Base-by-base conservation (phyloP, 176 grass and related monocot genomes). In the Carex kokanica region DNA sequence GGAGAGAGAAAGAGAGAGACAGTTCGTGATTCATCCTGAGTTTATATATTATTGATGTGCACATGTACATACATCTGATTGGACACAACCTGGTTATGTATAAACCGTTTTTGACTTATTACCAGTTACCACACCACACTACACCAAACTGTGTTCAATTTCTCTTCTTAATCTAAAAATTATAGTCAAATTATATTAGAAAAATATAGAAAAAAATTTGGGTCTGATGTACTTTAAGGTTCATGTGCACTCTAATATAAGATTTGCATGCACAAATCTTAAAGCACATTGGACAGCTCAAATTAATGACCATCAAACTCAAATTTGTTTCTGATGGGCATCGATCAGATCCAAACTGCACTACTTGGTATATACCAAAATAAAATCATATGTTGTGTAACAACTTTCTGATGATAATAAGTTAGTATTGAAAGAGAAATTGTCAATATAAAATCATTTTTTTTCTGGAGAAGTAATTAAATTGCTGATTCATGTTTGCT, bases 51-150 rank as follows among this genome's bases (percentile, higher is more conserved):
- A 31, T 77, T 77, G 45, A 78, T 78, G 69, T 49, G 69, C 43
- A 21, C 67, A 73, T 73, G n/a, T 13, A 21, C 67, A 73, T 21
- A 41, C 71, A 52, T 81, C 59, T 82, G 80, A 82, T 82, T 82
- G 7, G 80, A 82, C 80, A 67, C 20, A 52, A 68, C 61, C 63
- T 82, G 43, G 60, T 18, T 82, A 41, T n/a, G n/a, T n/a, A n/a
- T 65, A 20, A 53, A 54, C 71, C 71, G 25, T 78, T 78, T 64
- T 85, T 85, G 78, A 82, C 80, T 68, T 65, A 14, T 71, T 45
- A 71, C 67, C 45, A 24, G 14, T 71, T 45, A 71, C 67, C 45
- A 24, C 21, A 14, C 63, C 23, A 15, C 61, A 13, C 38, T 17
- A 67, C 2, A 79, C 74, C 40, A 27, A 78, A 11, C 41, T 31